A percentile compares a stretch with the other conserved stretches of the same genome.
phyloP scores from a whole-genome alignment of 306 rosid species.

The Canavalia gladiata region DNA sequence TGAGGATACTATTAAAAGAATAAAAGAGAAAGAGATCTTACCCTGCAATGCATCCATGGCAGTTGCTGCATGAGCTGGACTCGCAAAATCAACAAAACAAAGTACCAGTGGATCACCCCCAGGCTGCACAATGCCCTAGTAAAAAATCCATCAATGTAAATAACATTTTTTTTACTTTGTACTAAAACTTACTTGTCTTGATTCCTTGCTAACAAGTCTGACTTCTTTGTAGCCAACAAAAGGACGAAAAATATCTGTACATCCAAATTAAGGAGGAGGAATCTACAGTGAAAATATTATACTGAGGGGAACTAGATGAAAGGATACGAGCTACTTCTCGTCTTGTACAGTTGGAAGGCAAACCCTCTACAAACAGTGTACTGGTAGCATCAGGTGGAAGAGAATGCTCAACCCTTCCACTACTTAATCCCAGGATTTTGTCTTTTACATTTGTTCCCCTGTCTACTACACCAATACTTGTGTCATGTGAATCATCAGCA shows the following conservation, averaged over 20 bases:
- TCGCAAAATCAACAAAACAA: constrained; percentile 93
- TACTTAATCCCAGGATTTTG: constrained; percentile 63
- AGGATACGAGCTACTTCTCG: constrained; percentile 99
- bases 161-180: constrained; percentile 24
- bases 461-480: constrained; percentile 70
- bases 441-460: constrained; percentile 72
- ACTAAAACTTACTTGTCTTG: constrained; percentile 85
- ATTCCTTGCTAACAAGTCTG: constrained; percentile 95
- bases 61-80: constrained; percentile 98
- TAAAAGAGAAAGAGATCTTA: constrained; percentile 53
- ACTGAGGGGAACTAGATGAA: constrained; percentile 29
- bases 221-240: constrained; percentile 99
- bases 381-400: constrained; percentile 96
- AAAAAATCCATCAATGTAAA: constrained; percentile 47
- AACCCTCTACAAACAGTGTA: constrained; percentile 95
- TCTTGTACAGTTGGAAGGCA: constrained; percentile 86
- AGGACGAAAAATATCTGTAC: constrained; percentile 91
- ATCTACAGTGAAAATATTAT: constrained; percentile 40
- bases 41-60: constrained; percentile 99
- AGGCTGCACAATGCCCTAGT: constrained; percentile 72
- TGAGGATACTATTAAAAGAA: constrained; percentile 39
- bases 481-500: constrained; percentile 70
- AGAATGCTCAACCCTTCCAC: constrained; percentile 79
- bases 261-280: constrained; percentile 61
- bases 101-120: constrained; percentile 96